Percentiles rank a stretch among this genome's conserved stretches.
These are phyloP conservation scores for Lobulomyces angularis DNA, from an alignment of 192 early-diverging fungal species.

Conservation along the genomic window DNA sequence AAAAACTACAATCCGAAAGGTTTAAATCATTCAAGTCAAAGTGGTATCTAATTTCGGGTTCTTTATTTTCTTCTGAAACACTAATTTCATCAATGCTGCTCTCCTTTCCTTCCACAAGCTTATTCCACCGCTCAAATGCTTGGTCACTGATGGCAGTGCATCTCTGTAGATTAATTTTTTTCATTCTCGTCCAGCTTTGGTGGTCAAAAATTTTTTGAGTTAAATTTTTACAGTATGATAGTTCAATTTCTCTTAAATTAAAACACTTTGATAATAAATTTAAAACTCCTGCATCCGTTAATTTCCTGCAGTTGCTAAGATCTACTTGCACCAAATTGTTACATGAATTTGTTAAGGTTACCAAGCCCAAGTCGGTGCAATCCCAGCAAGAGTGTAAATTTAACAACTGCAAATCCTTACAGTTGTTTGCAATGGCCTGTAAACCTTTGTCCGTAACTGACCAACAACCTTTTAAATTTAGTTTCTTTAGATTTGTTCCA, in stretches of 20 bases:
- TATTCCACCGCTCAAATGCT: slow-evolving; percentile 43
- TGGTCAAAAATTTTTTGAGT: slow-evolving; percentile 44
- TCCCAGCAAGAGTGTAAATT: slow-evolving; percentile 60
- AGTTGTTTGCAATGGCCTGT: slow-evolving; percentile 20
- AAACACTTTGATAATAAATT: slow-evolving; percentile 30
- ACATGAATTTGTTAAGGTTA: slow-evolving; percentile 26
- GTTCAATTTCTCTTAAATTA: slow-evolving; percentile 19
- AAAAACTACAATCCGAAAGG: slow-evolving; percentile 63
- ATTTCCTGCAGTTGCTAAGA: slow-evolving; percentile 67
- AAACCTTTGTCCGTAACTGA: slow-evolving; percentile 52
- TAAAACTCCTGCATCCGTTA: slow-evolving; percentile 48
- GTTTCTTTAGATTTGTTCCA: slow-evolving; percentile 24
- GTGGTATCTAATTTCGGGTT: background rate
- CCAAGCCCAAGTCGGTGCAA: slow-evolving; percentile 50
- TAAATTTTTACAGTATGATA: slow-evolving; percentile 72
- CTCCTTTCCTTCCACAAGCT: slow-evolving; percentile 7
- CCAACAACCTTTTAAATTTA: slow-evolving; percentile 58
- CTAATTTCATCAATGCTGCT: slow-evolving; percentile 10
- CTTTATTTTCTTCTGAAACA: slow-evolving; percentile 2
- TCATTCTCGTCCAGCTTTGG: slow-evolving; percentile 36
- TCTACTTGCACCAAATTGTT: slow-evolving; percentile 38
- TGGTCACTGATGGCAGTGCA: slow-evolving; percentile 61
- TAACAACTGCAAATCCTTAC: slow-evolving; percentile 25
- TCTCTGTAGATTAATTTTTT: slow-evolving; percentile 54
- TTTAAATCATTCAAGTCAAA: slow-evolving; percentile 41